Conservation (phyloP, 768 basidiomycete genomes). For the Crassisporium funariophilum region DNA sequence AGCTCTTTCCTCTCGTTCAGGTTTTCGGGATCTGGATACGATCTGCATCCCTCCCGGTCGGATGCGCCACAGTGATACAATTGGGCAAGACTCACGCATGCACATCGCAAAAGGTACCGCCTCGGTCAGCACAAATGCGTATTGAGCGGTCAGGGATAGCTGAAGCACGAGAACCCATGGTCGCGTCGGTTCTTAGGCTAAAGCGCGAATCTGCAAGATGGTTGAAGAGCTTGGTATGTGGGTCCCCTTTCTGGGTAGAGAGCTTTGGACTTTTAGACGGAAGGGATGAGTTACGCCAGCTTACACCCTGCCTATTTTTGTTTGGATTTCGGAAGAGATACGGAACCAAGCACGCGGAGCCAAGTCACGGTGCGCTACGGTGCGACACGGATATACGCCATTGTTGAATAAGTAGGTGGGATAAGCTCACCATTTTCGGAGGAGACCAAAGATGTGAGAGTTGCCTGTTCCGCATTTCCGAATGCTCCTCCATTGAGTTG, state of each 20-base stretch:
- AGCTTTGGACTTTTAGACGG: too few relatives aligned
- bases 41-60: conserved; percentile 38
- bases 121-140: conserved; percentile 84
- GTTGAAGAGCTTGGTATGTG: conserved; percentile 1
- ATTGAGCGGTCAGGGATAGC: conserved; percentile 74
- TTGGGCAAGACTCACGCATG: conserved; percentile 58
- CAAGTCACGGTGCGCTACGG: too few relatives aligned
- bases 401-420: too few relatives aligned
- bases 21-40: conserved; percentile 73
- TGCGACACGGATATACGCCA: too few relatives aligned
- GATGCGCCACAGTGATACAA: background rate
- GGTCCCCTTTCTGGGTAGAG: conserved; percentile 13
- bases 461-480: too few relatives aligned
- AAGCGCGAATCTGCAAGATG: background rate
- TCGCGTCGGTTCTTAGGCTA: background rate
- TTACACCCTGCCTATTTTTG: too few relatives aligned
- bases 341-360: too few relatives aligned
- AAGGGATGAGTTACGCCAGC: too few relatives aligned
- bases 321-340: too few relatives aligned
- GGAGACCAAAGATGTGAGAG: too few relatives aligned
- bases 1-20: conserved; percentile 66
- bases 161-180: conserved; percentile 12
- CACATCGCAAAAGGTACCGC: conserved; percentile 92
- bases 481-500: too few relatives aligned
- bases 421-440: too few relatives aligned